phyloP scores from a whole-genome alignment of 2,329 filamentous ascomycete genomes.

The Xylaria sp. region DNA sequence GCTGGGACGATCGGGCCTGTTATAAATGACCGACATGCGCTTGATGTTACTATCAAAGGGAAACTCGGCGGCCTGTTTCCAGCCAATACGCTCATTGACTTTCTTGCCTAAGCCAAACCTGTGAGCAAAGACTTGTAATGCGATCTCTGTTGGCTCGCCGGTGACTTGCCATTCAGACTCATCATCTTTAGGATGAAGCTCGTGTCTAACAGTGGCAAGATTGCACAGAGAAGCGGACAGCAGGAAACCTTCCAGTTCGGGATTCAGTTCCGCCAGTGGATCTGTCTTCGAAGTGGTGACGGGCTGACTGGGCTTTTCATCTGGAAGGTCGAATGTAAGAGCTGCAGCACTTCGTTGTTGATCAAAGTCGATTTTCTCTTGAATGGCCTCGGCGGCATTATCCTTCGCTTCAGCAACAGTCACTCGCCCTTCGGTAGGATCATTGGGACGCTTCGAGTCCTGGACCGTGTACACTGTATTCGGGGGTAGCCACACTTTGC shows the following conservation, averaged over 20 bases:
- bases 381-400: constrained; percentile 31
- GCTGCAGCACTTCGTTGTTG: constrained; percentile 54
- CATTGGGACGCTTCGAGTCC: constrained; percentile 54
- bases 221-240: constrained; percentile 60
- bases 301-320: constrained; percentile 44
- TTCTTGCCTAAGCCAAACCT: constrained; percentile 59
- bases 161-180: constrained; percentile 58
- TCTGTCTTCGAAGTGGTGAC: constrained; percentile 34
- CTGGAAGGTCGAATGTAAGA: constrained; percentile 58
- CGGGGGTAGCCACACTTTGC: constrained; percentile 59
- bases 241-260: constrained; percentile 47
- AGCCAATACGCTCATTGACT: constrained; percentile 45
- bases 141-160: constrained; percentile 70
- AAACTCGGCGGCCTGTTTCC: constrained; percentile 63
- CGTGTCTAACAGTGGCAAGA: constrained; percentile 52
- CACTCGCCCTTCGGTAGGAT: constrained; percentile 55
- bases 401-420: constrained; percentile 40
- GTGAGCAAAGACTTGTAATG: constrained; percentile 68
- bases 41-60: constrained; percentile 76
- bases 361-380: constrained; percentile 51
- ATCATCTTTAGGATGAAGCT: constrained; percentile 48
- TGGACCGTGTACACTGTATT: constrained; percentile 55
- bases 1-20: constrained; percentile 40
- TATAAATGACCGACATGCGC: constrained; percentile 73
- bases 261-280: constrained; percentile 40